Conservation (phyloP, 1,284 basidiomycete genomes). For the Ganoderma boninense region DNA sequence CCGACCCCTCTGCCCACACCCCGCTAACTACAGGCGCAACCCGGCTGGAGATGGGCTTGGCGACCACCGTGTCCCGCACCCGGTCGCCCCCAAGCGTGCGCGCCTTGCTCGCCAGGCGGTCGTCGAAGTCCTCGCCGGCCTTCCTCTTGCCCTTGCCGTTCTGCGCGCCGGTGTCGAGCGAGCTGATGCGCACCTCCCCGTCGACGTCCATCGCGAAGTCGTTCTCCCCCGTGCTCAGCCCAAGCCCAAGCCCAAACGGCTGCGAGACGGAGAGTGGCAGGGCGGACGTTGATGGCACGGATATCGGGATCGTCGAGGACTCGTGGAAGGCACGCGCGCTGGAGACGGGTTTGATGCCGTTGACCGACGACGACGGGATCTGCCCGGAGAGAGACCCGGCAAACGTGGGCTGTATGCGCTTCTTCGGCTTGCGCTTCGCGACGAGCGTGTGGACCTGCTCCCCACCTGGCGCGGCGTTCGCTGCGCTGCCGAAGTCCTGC, state of each 20-base stretch:
- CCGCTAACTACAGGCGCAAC: constrained; percentile 19
- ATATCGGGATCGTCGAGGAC: constrained; percentile 28
- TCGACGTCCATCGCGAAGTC: constrained; percentile 47
- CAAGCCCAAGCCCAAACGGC: constrained; percentile 33
- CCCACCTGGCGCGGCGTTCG: constrained; percentile 42
- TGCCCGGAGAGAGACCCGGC: constrained; percentile 43
- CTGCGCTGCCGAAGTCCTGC: constrained; percentile 46
- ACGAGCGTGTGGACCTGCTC: constrained; percentile 77
- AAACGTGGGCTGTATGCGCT: constrained; percentile 67
- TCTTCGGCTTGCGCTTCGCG: constrained; percentile 72
- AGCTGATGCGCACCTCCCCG: constrained; percentile 61
- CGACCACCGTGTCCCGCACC: constrained; percentile 55
- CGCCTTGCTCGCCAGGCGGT: constrained; percentile 52
- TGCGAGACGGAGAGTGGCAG: constrained; percentile 23
- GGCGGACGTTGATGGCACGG: constrained; percentile 27
- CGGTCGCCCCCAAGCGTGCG: constrained; percentile 80
- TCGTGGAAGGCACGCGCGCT: constrained; percentile 38
- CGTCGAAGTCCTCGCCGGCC: constrained; percentile 55
- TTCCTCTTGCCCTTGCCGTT: constrained; percentile 57
- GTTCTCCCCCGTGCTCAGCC: constrained; percentile 30
- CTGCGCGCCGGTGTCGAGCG: constrained; percentile 47
- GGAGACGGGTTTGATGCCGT: constrained; percentile 26
- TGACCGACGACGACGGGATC: constrained; percentile 48
- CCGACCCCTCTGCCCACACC: constrained; percentile 30
- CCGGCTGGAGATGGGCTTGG: constrained; percentile 57